Conservation (phyloP, 164 flowering plant species). For the Vitis vinifera region DNA sequence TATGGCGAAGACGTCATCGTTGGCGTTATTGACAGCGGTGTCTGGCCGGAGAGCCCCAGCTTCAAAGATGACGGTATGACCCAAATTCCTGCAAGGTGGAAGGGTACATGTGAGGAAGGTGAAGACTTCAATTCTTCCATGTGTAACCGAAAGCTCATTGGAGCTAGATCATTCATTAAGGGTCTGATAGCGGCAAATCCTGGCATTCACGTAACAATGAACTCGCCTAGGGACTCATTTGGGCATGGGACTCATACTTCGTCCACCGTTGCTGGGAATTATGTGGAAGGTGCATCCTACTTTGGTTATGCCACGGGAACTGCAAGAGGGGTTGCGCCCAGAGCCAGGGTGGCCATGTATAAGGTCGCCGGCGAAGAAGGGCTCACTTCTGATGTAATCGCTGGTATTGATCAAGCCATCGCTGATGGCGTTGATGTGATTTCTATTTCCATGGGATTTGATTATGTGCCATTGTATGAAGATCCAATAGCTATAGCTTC, state of each 20-base stretch:
- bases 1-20: slow-evolving; percentile 47
- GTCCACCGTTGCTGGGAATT: slow-evolving; percentile 47
- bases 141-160: slow-evolving; percentile 47
- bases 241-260: slow-evolving; percentile 70
- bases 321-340: slow-evolving; percentile 61
- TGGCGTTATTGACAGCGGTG: slow-evolving; percentile 43
- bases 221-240: slow-evolving; percentile 41
- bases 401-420: slow-evolving; percentile 59
- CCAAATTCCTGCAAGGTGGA: slow-evolving; percentile 21
- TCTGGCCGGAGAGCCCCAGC: slow-evolving; percentile 22
- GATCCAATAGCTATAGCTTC: slow-evolving; percentile 57
- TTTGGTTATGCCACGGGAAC: slow-evolving; percentile 59
- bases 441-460: slow-evolving; percentile 53
- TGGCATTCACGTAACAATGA: slow-evolving; percentile 6
- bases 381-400: slow-evolving; percentile 42
- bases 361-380: slow-evolving; percentile 47
- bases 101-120: slow-evolving; percentile 20
- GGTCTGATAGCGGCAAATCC: slow-evolving; percentile 24
- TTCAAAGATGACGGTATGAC: slow-evolving; percentile 22
- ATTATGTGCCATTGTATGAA: slow-evolving; percentile 24
- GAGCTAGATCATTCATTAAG: slow-evolving; percentile 45
- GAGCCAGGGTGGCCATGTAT: slow-evolving; percentile 54
- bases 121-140: slow-evolving; percentile 10
- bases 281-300: slow-evolving; percentile 33
- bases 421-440: slow-evolving; percentile 70